Percentiles rank a stretch among this genome's conserved stretches.
Conservation (phyloP, 202 grass and related monocot genomes). For the Musa balbisiana region DNA sequence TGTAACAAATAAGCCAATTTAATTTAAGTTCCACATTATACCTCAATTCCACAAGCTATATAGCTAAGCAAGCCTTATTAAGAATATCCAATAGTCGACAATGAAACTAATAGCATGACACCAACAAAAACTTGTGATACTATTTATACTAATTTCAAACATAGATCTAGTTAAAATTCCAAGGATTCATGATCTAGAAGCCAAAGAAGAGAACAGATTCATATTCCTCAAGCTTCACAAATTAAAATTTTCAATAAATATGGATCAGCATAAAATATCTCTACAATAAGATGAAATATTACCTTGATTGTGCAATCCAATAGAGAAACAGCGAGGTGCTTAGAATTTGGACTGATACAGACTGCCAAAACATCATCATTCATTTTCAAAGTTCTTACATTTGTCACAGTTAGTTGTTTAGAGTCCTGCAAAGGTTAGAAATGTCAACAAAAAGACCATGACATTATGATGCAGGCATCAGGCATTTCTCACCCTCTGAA, state of each 20-base stretch:
- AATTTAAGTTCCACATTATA: no score
- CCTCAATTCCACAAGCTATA: no score
- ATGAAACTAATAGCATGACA: no score
- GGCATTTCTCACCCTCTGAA: not conserved
- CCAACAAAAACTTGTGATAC: no score
- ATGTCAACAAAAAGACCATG: conserved; percentile 15
- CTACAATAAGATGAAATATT: conserved; percentile 1
- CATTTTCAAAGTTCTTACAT: conserved; percentile 95
- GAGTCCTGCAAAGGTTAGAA: conserved; percentile 54
- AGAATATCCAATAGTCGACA: no score
- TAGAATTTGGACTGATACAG: conserved; percentile 61
- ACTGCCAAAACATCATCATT: conserved; percentile 77
- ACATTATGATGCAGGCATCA: not conserved
- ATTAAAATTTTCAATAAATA: not conserved
- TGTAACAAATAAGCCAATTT: no score
- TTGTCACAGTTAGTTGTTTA: conserved; percentile 70
- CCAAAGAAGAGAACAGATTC: not conserved
- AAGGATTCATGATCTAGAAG: not conserved
- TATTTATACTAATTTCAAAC: no score
- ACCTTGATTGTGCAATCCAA: conserved; percentile 93
- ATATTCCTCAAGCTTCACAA: not conserved
- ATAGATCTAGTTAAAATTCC: no score
- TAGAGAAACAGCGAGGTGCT: conserved; percentile 86
- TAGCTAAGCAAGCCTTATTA: no score
- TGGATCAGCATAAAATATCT: conserved; percentile 11